phyloP scores from a whole-genome alignment of 805 yeast genomes.

The Metschnikowia chrysomelidarum region DNA sequence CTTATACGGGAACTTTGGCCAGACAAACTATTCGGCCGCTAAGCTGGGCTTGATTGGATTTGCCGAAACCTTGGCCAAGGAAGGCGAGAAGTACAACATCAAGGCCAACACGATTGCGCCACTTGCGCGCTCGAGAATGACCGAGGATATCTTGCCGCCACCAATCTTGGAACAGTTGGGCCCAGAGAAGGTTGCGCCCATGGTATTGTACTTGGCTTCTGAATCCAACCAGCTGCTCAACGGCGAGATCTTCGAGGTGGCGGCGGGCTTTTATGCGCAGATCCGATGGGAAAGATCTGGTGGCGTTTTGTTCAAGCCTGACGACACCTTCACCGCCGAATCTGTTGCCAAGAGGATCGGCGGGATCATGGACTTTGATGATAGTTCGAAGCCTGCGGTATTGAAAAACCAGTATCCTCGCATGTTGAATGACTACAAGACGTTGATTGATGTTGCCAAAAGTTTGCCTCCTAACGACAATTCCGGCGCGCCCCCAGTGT shows the following conservation, averaged over 20 bases:
- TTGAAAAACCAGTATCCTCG: conserved; percentile 63
- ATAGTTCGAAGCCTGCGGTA: conserved; percentile 48
- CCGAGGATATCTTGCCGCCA: conserved; percentile 84
- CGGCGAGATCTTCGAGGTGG: conserved; percentile 84
- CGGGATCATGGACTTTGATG: conserved; percentile 62
- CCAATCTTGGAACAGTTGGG: conserved; percentile 75
- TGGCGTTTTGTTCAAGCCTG: conserved; percentile 82
- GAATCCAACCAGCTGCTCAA: conserved; percentile 51
- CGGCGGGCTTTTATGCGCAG: conserved; percentile 91
- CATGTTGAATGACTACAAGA: conserved; percentile 67
- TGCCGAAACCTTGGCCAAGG: conserved; percentile 92
- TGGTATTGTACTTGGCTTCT: conserved; percentile 78
- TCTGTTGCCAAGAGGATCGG: conserved; percentile 68
- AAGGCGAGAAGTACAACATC: conserved; percentile 84
- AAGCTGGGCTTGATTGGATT: conserved; percentile 87
- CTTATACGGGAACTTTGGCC: conserved; percentile 94
- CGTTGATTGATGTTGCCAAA: conserved; percentile 52
- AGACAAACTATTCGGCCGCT: conserved; percentile 92
- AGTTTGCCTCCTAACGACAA: conserved; percentile 51
- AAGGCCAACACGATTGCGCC: conserved; percentile 88
- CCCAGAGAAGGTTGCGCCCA: conserved; percentile 90
- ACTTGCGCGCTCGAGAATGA: conserved; percentile 94
- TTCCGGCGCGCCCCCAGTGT: conserved; percentile 42
- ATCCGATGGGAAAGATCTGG: conserved; percentile 93
- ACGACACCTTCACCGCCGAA: conserved; percentile 76